phyloP scores from a whole-genome alignment of 2,329 filamentous ascomycete species.

The Anthostomella pinea region DNA sequence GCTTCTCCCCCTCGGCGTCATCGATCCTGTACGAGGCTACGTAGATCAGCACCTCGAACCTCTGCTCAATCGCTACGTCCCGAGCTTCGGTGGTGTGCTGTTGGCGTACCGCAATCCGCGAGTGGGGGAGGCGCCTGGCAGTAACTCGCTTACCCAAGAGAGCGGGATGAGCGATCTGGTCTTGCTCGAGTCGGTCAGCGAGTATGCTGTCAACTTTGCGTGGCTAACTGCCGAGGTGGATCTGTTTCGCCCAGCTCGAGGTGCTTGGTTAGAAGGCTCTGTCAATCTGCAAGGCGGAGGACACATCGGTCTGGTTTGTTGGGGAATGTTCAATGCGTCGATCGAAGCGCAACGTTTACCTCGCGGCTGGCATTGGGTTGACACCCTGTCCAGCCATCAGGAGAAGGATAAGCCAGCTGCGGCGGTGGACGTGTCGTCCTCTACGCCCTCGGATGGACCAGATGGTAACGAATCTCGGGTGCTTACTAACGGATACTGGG shows the following conservation, averaged over 20 bases:
- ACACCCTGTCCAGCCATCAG: constrained; percentile 44
- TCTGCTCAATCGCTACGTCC: constrained; percentile 73
- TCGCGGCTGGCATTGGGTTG: constrained; percentile 74
- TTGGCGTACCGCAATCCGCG: constrained; percentile 69
- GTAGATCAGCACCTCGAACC: constrained; percentile 73
- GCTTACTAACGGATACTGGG: constrained; percentile 69
- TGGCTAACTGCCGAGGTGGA: constrained; percentile 89
- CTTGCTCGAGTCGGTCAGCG: constrained; percentile 59
- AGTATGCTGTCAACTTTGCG: constrained; percentile 81
- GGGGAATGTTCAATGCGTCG: constrained; percentile 88
- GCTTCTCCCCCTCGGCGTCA: constrained; percentile 68
- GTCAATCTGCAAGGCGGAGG: constrained; percentile 86
- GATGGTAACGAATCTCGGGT: constrained; percentile 45
- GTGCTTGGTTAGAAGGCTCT: constrained; percentile 73
- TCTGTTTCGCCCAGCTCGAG: constrained; percentile 73
- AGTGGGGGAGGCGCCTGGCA: constrained; percentile 57
- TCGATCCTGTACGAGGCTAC: constrained; percentile 66
- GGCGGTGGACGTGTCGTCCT: constrained; percentile 33
- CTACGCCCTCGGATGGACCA: constrained; percentile 32
- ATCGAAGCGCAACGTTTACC: constrained; percentile 78
- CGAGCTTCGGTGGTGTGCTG: constrained; percentile 69
- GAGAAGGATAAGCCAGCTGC: constrained; percentile 28
- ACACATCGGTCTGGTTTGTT: constrained; percentile 84
- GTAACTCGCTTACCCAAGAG: constrained; percentile 46
- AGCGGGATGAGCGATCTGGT: constrained; percentile 43